Conservation (phyloP, 768 basidiomycete genomes). For the Infundibulicybe gibba region DNA sequence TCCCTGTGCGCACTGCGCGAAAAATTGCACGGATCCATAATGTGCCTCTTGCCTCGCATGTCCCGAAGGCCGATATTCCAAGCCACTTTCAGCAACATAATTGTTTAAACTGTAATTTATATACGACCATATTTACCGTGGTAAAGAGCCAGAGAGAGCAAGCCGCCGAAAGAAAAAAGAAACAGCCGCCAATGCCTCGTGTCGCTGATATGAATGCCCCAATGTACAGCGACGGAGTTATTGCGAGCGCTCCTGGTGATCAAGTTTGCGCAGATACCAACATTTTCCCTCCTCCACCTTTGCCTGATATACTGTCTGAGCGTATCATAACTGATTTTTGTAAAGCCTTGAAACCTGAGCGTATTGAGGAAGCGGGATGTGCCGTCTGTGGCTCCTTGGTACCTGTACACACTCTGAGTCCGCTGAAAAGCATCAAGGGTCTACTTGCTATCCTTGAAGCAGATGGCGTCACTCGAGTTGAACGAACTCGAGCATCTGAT, state of each 20-base stretch:
- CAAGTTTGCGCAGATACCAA: too few relatives aligned
- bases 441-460: slow-evolving; percentile 1
- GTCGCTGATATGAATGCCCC: too few relatives aligned
- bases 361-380: slow-evolving; percentile 24
- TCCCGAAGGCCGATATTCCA: neutral
- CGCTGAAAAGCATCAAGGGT: neutral
- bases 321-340: slow-evolving; percentile 7
- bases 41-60: neutral
- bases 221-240: too few relatives aligned
- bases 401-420: neutral
- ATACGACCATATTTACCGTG: neutral
- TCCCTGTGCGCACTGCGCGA: too few relatives aligned
- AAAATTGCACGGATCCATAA: too few relatives aligned
- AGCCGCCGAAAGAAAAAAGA: too few relatives aligned
- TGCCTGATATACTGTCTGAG: neutral
- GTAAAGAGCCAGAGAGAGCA: too few relatives aligned
- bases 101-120: neutral
- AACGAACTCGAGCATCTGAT: neutral
- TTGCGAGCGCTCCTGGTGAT: too few relatives aligned
- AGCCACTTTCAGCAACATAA: neutral
- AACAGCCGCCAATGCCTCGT: too few relatives aligned
- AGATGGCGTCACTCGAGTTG: neutral
- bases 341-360: neutral
- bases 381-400: slow-evolving; percentile 20
- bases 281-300: too few relatives aligned